These are phyloP conservation scores for Alternaria arborescens DNA, from an alignment of 2,329 filamentous ascomycete species.

Conservation along the genomic window DNA sequence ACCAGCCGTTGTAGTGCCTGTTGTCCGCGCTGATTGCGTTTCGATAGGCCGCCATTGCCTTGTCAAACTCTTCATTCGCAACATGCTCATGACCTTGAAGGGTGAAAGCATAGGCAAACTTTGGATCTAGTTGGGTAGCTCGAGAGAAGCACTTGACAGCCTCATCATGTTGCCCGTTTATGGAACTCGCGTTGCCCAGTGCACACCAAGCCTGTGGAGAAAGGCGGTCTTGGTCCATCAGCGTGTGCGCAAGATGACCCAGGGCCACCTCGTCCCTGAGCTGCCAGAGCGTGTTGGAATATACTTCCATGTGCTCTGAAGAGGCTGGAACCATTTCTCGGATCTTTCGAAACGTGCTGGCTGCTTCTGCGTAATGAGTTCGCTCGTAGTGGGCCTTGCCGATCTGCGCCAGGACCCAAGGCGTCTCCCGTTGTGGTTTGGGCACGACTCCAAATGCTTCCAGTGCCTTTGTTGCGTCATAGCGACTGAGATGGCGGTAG, in stretches of 20 bases:
- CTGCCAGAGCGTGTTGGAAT: slow-evolving; percentile 99
- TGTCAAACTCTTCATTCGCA: slow-evolving; percentile 96
- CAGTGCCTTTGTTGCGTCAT: slow-evolving; percentile 79
- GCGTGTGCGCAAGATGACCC: slow-evolving; percentile 88
- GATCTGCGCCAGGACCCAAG: slow-evolving; percentile 91
- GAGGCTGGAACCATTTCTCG: slow-evolving; percentile 81
- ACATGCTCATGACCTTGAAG: slow-evolving; percentile 96
- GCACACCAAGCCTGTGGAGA: slow-evolving; percentile 97
- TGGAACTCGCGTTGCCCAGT: slow-evolving; percentile 91
- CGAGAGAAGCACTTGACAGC: slow-evolving; percentile 94
- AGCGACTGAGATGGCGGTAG: slow-evolving; percentile 80
- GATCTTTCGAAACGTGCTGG: slow-evolving; percentile 83
- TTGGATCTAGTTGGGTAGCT: slow-evolving; percentile 87
- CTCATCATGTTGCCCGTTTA: slow-evolving; percentile 92
- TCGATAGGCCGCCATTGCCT: slow-evolving; percentile 87
- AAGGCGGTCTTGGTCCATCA: slow-evolving; percentile 85
- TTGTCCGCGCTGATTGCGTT: slow-evolving; percentile 84
- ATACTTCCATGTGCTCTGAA: slow-evolving; percentile 95
- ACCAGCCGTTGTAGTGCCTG: slow-evolving; percentile 98
- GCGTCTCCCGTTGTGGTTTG: slow-evolving; percentile 81
- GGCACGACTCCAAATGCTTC: slow-evolving; percentile 76
- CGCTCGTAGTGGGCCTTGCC: slow-evolving; percentile 93
- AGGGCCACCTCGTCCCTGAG: slow-evolving; percentile 90
- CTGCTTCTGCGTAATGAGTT: slow-evolving; percentile 83
- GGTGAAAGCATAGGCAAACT: slow-evolving; percentile 95